Percentiles rank a stretch among this genome's conserved stretches.
These are phyloP conservation scores for Sequoiadendron giganteum DNA, from an alignment of 75 land plant genomes.

Conservation along the genomic window DNA sequence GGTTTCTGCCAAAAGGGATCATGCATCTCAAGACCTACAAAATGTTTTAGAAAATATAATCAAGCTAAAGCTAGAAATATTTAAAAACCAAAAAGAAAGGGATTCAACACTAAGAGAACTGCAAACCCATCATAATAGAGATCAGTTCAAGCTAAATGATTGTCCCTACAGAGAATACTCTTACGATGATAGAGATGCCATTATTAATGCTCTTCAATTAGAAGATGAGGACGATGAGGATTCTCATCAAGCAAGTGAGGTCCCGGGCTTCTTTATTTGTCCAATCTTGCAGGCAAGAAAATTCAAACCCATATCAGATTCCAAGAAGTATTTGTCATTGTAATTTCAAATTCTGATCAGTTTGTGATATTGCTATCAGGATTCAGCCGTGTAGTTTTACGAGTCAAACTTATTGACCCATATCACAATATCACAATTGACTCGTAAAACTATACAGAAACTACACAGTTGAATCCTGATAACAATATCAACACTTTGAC, in stretches of 20 bases:
- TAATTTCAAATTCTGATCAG: background rate
- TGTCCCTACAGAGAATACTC: background rate
- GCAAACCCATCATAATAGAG: background rate
- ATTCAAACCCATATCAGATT: background rate
- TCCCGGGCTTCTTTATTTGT: background rate
- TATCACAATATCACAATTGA: too few species aligned
- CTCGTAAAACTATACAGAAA: too few species aligned
- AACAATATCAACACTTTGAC: too few species aligned
- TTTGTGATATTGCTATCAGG: background rate
- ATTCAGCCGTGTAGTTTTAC: too few species aligned
- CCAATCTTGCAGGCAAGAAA: constrained; percentile 8
- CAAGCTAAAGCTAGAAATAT: background rate
- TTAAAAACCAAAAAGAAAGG: background rate
- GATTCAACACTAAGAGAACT: background rate
- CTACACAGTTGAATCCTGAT: too few species aligned
- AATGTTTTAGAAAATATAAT: background rate
- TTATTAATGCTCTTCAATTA: background rate
- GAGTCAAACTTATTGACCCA: too few species aligned
- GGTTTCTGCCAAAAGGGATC: constrained; percentile 2
- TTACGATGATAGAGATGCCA: background rate
- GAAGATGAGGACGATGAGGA: background rate
- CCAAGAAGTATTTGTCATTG: background rate
- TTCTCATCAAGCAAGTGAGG: background rate
- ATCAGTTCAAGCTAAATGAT: background rate
- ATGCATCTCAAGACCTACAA: background rate